Base-by-base conservation (phyloP, 1,284 basidiomycete species). In the Gymnopus androsaceus region DNA sequence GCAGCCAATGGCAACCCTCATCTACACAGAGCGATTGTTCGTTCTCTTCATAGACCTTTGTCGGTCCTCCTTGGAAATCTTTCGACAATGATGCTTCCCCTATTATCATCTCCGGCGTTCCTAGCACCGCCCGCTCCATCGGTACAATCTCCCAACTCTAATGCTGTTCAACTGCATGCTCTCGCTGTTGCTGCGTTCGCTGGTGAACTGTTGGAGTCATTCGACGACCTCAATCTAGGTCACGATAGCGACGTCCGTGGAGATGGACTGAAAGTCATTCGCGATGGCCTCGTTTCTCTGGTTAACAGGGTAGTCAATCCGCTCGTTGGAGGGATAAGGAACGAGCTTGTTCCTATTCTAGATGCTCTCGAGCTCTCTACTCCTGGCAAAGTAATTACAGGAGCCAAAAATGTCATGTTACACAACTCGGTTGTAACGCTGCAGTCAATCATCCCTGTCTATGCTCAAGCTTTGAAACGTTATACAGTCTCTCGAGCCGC, bases 61-160 rank as follows among this genome's bases (percentile, higher is more conserved):
- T 88, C 88, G 7, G 88, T 91, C 23, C 69, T 92, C 36, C 74
- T 87, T 59, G 83, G 76, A 61, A 88, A 88, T 66, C 66, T 92
- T 27, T 90, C 87, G 8, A 76, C 81, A 28, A 76, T 83, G 61
- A 75, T 92, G 25, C 72, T 85, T 3, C 86, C 85, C 4, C 69
- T 90, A 14, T 65, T 91, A 12, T 83, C 86, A 6, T 84, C 88
- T 2, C 74, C 84, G 15, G 72, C 80, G 8, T 88, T 91, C 67
- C 74, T 78, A 19, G 72, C 71, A 1, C 75, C 83, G 14, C 71
- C 78, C 15, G 75, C 78, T 5, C 80, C 82, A 2, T 81, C 78
- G 6, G 65, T 74, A 19, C 82, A 81, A 58, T 64, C 72, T 21
- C 77, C 84, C 5, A 76, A 74, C 56, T 78, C 76, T 17, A 89